Conservation (phyloP, 2,329 filamentous ascomycete species). For the Fusarium miscanthi region DNA sequence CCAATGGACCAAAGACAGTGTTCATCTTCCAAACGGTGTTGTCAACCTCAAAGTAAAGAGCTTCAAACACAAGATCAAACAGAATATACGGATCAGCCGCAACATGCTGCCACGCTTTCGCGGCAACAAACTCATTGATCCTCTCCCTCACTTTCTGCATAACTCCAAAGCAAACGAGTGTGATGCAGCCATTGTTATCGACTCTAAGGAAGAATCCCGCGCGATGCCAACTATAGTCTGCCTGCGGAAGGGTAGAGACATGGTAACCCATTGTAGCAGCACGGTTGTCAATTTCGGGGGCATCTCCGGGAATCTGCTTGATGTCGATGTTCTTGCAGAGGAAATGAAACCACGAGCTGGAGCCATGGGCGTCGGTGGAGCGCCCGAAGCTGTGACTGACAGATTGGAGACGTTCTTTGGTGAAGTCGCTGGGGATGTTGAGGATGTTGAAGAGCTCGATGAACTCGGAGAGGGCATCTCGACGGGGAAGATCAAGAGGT, state of each 20-base stretch:
- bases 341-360: conserved; percentile 50
- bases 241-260: conserved; percentile 42
- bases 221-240: conserved; percentile 45
- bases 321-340: conserved; percentile 50
- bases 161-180: conserved; percentile 45
- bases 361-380: conserved; percentile 40
- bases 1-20: conserved; percentile 45
- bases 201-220: conserved; percentile 45
- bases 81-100: conserved; percentile 43
- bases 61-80: conserved; percentile 47
- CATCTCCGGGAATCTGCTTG: conserved; percentile 23
- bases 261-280: conserved; percentile 41
- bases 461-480: conserved; percentile 36
- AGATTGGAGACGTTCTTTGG: conserved; percentile 45
- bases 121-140: conserved; percentile 39
- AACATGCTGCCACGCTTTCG: conserved; percentile 42
- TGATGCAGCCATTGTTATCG: conserved; percentile 27
- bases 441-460: conserved; percentile 47
- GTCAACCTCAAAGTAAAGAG: conserved; percentile 45
- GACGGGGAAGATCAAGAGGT: conserved; percentile 44
- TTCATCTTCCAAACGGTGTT: conserved; percentile 48
- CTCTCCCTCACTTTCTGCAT: conserved; percentile 36
- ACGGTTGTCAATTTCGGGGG: conserved; percentile 44
- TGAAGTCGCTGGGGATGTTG: conserved; percentile 48
- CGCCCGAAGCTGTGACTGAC: conserved; percentile 51